These are phyloP conservation scores for Rhipidocladum racemiflorum DNA, from an alignment of 176 grass and related monocot species.

Conservation along the genomic window DNA sequence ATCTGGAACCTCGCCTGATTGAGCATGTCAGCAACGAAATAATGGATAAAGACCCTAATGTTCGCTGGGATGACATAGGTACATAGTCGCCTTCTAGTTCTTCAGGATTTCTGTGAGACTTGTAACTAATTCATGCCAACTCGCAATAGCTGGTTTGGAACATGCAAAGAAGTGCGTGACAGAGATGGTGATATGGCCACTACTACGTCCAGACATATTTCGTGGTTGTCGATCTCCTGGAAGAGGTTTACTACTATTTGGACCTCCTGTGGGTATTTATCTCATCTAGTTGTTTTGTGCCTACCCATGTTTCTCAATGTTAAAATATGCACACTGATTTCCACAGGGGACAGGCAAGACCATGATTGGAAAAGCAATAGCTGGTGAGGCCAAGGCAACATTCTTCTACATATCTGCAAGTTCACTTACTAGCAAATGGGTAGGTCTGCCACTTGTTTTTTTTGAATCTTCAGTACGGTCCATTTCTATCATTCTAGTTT, in stretches of 20 bases:
- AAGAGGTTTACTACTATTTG: conserved; percentile 88
- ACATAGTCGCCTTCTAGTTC: conserved; percentile 26
- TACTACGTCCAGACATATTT: conserved; percentile 91
- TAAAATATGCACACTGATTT: conserved; percentile 21
- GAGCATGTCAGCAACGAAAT: conserved; percentile 98
- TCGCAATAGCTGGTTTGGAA: conserved; percentile 79
- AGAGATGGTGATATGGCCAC: conserved; percentile 96
- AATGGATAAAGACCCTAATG: conserved; percentile 99
- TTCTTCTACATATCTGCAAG: conserved; percentile 99
- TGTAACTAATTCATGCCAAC: conserved; percentile 41
- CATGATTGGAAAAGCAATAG: conserved; percentile 99
- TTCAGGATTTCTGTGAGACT: conserved; percentile 9
- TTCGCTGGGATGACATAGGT: conserved; percentile 96
- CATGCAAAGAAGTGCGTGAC: conserved; percentile 99
- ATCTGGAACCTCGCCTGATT: conserved; percentile 91
- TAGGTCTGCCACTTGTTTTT: conserved; percentile 38
- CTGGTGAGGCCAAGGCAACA: conserved; percentile 96
- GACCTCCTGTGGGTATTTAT: conserved; percentile 81
- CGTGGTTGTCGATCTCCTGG: conserved; percentile 92
- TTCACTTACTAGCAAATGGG: conserved; percentile 99
- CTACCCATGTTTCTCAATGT: background rate
- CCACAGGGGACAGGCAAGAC: conserved; percentile 91
- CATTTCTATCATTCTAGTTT: conserved; percentile 5
- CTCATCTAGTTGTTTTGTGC: background rate
- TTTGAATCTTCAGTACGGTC: conserved; percentile 29